Base-by-base conservation (phyloP, 2,329 filamentous ascomycete genomes). In the Cucurbitaria berberidis region DNA sequence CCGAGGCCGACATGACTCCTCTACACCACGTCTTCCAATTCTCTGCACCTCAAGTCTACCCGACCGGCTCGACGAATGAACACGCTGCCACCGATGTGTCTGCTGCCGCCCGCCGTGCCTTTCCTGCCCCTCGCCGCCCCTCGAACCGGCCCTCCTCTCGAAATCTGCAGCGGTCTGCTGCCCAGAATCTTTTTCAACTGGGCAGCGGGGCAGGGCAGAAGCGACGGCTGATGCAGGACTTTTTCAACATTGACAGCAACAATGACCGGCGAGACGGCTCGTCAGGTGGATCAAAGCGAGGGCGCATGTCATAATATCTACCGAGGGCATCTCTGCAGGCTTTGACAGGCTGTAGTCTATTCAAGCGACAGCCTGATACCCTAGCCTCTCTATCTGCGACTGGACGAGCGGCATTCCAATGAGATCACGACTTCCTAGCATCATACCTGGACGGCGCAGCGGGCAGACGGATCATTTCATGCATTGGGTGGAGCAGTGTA, bases 121-220 rank as follows among this genome's bases (percentile, higher is more conserved):
- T 74, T 30, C 62, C 69, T 15, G 56, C 62, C n/a, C 64, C 68
- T 19, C 70, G 76, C 59, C 62, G 70, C 48, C 45, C 71, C 35
- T 57, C 64, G 29, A 72, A 63, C 59, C 79, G 82, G 42, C 45
- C 67, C 15, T 62, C 66, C 6, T 56, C 59, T 42, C 70, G 69
- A 29, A 69, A 63, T 43, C 57, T 67, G 15, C 72, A 72, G 44
- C 66, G 70, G n/a, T 61, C 64, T 10, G 63, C 70, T 38, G 63
- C 68, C 45, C 57, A 69, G 64, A 64, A 76, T 59, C 72, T 76
- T 32, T 70, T 78, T 39, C 76, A 74, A 35, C 76, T 90, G 8
- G 86, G 86, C 4, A 82, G 82, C 53, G 86, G 85, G 6, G 84
- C 88, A 8, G 89, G 89, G 1, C 82, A 86, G 62, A 93, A 93